Evolutionary conservation across 2,329 filamentous ascomycete species (phyloP), one percentile per base, ranked within the genome.

Genomic region (Annulohypoxylon truncatum): DNA sequence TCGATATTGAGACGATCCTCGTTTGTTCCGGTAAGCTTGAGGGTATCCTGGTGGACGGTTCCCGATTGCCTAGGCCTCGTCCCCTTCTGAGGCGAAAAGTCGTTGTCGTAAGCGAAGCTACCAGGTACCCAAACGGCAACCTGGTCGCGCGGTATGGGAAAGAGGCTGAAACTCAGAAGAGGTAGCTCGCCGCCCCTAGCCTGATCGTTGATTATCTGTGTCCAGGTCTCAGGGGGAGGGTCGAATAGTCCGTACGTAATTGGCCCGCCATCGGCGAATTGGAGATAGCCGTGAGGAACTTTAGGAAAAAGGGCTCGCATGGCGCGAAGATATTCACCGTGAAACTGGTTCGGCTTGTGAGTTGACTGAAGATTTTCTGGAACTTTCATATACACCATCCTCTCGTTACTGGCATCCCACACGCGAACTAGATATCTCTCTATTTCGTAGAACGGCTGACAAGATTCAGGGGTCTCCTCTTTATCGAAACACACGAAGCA

Each of bases 371-470:
- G 50, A 1, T 22, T 28, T 1, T 7, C 6, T 5, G 73, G 72
- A 1, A 71, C 46, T 31, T 63, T 72, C 73, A 75, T 75, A 40
- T 75, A 75, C 20, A 65, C 61, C 52, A 71, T 64, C 2, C 67
- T 62, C 3, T 46, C 8, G 9, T 15, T 13, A 3, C 1, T 4
- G 4, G 22, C n/a, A 47, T 73, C 61, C 59, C 62, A 58, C 28
- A 75, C 29, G 1, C 55, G 61, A 12, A 73, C 33, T 12, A 74
- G 5, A 24, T 70, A 31, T 26, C 20, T 59, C 26, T 71, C 67
- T 4, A 24, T 15, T 13, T n/a, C 7, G 3, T 15, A 22, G 15
- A 4, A 8, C 12, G 71, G 73, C 20, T 66, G n/a, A 28, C 51
- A 71, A 18, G 24, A 50, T 2, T 1, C 2, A 1, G 72, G 71